A percentile compares a stretch with the other conserved stretches of the same genome.
These are phyloP conservation scores for Trametes maxima DNA, from an alignment of 768 basidiomycete genomes.

Conservation along the genomic window DNA sequence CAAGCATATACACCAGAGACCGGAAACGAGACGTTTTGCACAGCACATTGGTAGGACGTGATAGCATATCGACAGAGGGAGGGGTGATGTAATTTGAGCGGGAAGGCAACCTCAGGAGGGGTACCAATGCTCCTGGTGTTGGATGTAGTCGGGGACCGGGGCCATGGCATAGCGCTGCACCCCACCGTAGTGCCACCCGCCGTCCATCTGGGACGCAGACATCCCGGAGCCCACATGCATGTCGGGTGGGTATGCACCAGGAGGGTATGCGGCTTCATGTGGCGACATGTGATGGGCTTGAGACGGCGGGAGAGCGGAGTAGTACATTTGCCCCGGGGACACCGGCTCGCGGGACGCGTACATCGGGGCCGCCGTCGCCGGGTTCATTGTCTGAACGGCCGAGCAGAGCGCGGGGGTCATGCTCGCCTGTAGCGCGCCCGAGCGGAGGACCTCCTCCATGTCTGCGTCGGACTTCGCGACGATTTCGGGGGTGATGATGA, in stretches of 20 bases:
- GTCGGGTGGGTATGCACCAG: neutral
- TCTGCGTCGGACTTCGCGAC: conserved; percentile 31
- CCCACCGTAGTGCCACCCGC: neutral
- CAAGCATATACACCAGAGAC: conserved; percentile 4
- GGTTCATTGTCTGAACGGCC: neutral
- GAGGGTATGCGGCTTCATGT: neutral
- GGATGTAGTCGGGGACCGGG: conserved; percentile 7
- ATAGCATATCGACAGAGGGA: neutral
- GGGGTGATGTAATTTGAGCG: neutral
- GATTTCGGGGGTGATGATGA: conserved; percentile 34
- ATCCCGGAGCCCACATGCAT: neutral
- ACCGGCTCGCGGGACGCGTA: neutral
- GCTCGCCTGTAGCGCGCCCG: conserved; percentile 31
- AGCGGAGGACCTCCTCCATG: conserved; percentile 30
- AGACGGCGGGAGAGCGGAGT: neutral
- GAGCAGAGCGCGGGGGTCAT: conserved; percentile 26
- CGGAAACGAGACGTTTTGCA: neutral
- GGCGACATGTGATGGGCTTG: neutral
- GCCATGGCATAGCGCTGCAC: neutral
- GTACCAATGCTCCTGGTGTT: conserved; percentile 12
- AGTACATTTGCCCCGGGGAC: neutral
- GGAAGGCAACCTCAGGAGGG: conserved; percentile 1
- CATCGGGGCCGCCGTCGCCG: neutral
- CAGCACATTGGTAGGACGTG: conserved; percentile 4
- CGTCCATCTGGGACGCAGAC: neutral